Evolutionary conservation across 106 monocot genomes (phyloP).

Genomic region (Allium sativum): DNA sequence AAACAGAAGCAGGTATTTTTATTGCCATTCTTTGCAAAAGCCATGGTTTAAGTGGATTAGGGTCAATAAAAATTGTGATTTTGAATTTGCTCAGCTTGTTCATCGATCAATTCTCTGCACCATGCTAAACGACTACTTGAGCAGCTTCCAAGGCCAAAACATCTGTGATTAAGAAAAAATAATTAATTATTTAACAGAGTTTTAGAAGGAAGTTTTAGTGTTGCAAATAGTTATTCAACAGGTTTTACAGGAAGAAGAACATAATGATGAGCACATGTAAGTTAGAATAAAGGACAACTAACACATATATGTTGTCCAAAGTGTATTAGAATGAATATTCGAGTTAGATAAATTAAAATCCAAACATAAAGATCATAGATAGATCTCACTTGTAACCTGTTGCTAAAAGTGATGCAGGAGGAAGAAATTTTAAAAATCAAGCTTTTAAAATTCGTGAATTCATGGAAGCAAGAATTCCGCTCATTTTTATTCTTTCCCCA

Average conservation of each 20-base stretch:
- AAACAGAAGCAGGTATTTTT: slow-evolving; percentile 47
- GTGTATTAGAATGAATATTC: too few relatives aligned
- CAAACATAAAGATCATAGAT: too few relatives aligned
- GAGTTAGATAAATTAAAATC: too few relatives aligned
- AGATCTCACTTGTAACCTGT: too few relatives aligned
- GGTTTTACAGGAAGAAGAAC: not conserved
- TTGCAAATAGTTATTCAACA: not conserved
- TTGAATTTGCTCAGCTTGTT: slow-evolving; percentile 75
- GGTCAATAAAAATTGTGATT: slow-evolving; percentile 67
- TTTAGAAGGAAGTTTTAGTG: not conserved
- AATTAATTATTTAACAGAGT: not conserved
- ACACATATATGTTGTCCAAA: not conserved
- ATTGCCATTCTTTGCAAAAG: slow-evolving; percentile 56
- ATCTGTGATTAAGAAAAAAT: slow-evolving; percentile 25
- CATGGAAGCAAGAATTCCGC: slow-evolving; percentile 74
- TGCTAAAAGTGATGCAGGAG: not conserved
- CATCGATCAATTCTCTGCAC: slow-evolving; percentile 71
- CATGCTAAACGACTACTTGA: slow-evolving; percentile 44
- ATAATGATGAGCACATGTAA: not conserved
- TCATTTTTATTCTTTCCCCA: slow-evolving; percentile 90
- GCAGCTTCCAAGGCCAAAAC: slow-evolving; percentile 65
- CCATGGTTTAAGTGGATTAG: slow-evolving; percentile 57
- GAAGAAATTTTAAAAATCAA: not conserved
- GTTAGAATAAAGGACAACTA: not conserved
- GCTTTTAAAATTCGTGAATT: slow-evolving; percentile 50